Conservation (phyloP, 1,284 basidiomycete genomes). For the Malassezia obtusa region DNA sequence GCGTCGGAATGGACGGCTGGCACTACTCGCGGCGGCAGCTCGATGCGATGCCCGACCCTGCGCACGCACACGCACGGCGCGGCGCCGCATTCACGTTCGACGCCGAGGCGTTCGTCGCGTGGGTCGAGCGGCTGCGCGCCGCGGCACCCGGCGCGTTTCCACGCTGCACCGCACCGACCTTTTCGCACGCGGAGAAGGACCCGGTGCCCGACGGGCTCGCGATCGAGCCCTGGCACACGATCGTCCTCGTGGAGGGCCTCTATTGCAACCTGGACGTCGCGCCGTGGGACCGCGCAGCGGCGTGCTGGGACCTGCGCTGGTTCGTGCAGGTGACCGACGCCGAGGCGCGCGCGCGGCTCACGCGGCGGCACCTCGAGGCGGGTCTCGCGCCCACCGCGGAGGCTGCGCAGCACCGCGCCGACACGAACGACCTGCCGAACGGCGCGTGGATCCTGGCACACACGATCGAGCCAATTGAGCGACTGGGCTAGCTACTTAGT, state of each 20-base stretch:
- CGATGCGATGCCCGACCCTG: conserved; percentile 58
- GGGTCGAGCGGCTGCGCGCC: conserved; percentile 19
- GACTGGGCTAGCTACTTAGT: conserved; percentile 21
- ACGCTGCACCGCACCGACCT: conserved; percentile 51
- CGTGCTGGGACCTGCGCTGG: conserved; percentile 66
- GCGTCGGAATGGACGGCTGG: conserved; percentile 75
- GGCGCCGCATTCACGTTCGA: conserved; percentile 46
- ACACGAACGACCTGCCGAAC: conserved; percentile 44
- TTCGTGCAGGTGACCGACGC: conserved; percentile 60
- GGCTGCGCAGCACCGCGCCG: conserved; percentile 60
- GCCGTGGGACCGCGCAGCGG: conserved; percentile 64
- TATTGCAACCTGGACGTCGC: conserved; percentile 64
- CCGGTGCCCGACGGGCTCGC: conserved; percentile 51
- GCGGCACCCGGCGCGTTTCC: background rate
- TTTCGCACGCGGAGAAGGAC: conserved; percentile 60
- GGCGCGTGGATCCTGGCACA: conserved; percentile 40
- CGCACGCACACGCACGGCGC: conserved; percentile 31
- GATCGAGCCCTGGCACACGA: conserved; percentile 59
- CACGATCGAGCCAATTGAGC: conserved; percentile 23
- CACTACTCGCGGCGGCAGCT: conserved; percentile 56
- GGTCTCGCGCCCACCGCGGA: conserved; percentile 61
- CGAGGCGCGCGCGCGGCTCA: conserved; percentile 59
- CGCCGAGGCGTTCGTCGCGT: conserved; percentile 29
- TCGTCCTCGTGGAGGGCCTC: conserved; percentile 73
- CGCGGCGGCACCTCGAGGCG: conserved; percentile 63